Conservation (phyloP, 306 rosid genomes). For the Sicyos baderoa region DNA sequence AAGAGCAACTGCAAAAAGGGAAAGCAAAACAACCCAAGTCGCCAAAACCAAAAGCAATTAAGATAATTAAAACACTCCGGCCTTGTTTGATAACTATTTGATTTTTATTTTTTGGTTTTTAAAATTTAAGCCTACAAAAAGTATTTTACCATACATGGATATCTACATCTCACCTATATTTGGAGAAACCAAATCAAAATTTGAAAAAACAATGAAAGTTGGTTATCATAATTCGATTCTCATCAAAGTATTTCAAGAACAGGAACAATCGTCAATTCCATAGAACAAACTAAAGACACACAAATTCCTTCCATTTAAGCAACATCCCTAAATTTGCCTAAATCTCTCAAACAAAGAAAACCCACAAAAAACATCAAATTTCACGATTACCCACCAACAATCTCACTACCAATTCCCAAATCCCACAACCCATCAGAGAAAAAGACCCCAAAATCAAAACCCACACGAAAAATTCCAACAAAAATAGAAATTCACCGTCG, state of each 20-base stretch:
- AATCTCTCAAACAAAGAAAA: slow-evolving; percentile 9
- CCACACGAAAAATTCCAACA: background rate
- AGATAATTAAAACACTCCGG: slow-evolving; percentile 10
- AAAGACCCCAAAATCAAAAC: background rate
- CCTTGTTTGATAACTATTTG: too few relatives aligned
- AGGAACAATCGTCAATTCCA: background rate
- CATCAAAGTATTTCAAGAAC: background rate
- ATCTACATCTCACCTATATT: too few relatives aligned
- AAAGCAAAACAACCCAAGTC: background rate
- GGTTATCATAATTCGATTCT: background rate
- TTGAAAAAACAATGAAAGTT: too few relatives aligned
- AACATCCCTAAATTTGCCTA: background rate
- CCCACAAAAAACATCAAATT: background rate
- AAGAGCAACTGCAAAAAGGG: background rate
- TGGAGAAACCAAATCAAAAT: too few relatives aligned
- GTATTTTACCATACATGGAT: too few relatives aligned
- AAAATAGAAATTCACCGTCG: background rate
- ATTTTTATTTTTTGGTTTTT: too few relatives aligned
- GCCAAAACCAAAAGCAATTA: background rate
- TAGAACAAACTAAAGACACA: background rate
- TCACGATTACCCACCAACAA: background rate
- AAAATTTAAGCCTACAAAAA: too few relatives aligned
- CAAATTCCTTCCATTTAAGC: slow-evolving; percentile 3
- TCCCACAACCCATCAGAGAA: background rate
- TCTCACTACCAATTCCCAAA: background rate